Evolutionary conservation across 116 monocot genomes (phyloP).

Genomic region (Papilionanthe hybrid): DNA sequence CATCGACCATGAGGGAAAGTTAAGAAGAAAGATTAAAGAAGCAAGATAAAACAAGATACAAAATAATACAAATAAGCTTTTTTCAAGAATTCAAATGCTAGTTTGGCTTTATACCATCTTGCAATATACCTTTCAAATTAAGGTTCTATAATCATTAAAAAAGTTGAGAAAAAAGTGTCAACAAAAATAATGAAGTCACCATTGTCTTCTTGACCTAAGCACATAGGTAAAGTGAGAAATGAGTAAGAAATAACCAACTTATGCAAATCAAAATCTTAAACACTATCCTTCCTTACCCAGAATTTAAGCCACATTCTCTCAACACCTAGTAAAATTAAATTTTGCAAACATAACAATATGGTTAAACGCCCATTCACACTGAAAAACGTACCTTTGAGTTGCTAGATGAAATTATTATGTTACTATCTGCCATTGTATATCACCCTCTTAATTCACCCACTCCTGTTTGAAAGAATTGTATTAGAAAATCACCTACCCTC

Average conservation of each 20-base stretch:
- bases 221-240: background rate
- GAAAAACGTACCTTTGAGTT: too few relatives aligned
- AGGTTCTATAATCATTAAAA: background rate
- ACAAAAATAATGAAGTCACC: background rate
- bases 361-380: background rate
- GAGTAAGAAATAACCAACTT: background rate
- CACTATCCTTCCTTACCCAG: background rate
- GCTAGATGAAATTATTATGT: too few relatives aligned
- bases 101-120: background rate
- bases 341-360: background rate
- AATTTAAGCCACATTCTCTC: background rate
- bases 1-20: background rate
- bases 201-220: background rate
- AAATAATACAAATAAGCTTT: background rate
- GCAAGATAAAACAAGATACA: background rate
- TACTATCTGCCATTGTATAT: too few relatives aligned
- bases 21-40: background rate
- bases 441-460: too few relatives aligned
- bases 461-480: too few relatives aligned
- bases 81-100: background rate
- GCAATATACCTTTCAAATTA: background rate
- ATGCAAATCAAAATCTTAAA: background rate
- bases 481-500: too few relatives aligned
- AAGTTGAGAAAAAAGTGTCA: background rate
- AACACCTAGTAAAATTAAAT: background rate